Evolutionary conservation across 257 asterid species (phyloP).

Genomic region (Jaltomata sinuosa): DNA sequence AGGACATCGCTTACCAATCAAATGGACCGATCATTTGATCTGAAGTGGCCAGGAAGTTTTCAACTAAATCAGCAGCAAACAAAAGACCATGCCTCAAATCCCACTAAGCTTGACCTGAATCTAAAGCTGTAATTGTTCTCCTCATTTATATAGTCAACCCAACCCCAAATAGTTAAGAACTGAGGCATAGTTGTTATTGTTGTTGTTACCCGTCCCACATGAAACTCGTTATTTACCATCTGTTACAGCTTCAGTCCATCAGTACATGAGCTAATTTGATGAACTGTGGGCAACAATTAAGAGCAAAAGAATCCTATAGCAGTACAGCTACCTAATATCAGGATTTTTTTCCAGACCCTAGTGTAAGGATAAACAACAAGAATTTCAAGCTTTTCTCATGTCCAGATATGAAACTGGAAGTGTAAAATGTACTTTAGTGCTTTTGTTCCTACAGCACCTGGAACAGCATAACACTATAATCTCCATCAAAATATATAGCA

Average conservation of each 20-base stretch:
- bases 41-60: conserved; percentile 84
- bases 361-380: not conserved
- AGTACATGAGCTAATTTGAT: not conserved
- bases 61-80: conserved; percentile 31
- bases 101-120: conserved; percentile 56
- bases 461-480: not conserved
- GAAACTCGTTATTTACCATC: not conserved
- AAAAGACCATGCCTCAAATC: conserved; percentile 34
- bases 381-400: not conserved
- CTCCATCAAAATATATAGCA: not conserved
- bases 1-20: conserved; percentile 20
- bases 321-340: not conserved
- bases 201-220: not conserved
- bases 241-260: not conserved
- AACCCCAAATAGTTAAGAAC: not conserved
- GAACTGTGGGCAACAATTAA: not conserved
- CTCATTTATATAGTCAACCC: not conserved
- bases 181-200: not conserved
- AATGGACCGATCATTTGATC: conserved; percentile 24
- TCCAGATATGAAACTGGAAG: not conserved
- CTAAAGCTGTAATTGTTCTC: conserved; percentile 49
- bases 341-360: not conserved
- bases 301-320: not conserved
- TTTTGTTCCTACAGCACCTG: not conserved
- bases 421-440: not conserved